These are phyloP conservation scores for Martiniozyma asiatica DNA, from an alignment of 1,139 yeast genomes.

Conservation along the genomic window DNA sequence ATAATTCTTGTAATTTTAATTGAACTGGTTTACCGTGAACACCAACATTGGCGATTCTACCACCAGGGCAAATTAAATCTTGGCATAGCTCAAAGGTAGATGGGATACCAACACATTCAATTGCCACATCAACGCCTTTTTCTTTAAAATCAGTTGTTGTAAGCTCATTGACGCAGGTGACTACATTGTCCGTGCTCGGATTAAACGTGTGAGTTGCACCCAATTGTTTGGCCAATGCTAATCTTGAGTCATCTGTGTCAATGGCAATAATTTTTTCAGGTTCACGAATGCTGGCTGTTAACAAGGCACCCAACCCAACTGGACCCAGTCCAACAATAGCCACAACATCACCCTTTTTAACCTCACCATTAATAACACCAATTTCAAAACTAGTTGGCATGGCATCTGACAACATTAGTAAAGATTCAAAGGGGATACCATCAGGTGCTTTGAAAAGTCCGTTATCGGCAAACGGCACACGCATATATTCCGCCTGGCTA, in stretches of 20 bases:
- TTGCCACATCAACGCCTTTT: slow-evolving; percentile 37
- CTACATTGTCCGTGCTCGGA: slow-evolving; percentile 24
- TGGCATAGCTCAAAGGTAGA: slow-evolving; percentile 33
- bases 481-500: slow-evolving; percentile 33
- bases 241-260: slow-evolving; percentile 31
- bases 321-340: slow-evolving; percentile 42
- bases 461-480: slow-evolving; percentile 32
- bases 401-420: slow-evolving; percentile 32
- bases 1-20: slow-evolving; percentile 30
- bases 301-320: slow-evolving; percentile 32
- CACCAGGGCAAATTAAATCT: slow-evolving; percentile 33
- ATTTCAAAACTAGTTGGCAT: slow-evolving; percentile 36
- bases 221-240: slow-evolving; percentile 27
- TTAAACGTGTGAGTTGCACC: slow-evolving; percentile 32
- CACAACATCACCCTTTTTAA: slow-evolving; percentile 30
- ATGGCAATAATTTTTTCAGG: slow-evolving; percentile 30
- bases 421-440: slow-evolving; percentile 24
- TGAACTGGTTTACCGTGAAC: slow-evolving; percentile 34
- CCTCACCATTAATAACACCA: slow-evolving; percentile 29
- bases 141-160: slow-evolving; percentile 18
- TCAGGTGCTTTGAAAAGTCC: slow-evolving; percentile 25
- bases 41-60: slow-evolving; percentile 35
- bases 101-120: slow-evolving; percentile 38
- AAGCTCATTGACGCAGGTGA: slow-evolving; percentile 20
- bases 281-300: slow-evolving; percentile 26